Evolutionary conservation across 2,329 filamentous ascomycete species (phyloP), one percentile per base, ranked within the genome.

Genomic region (Graphium sp.): DNA sequence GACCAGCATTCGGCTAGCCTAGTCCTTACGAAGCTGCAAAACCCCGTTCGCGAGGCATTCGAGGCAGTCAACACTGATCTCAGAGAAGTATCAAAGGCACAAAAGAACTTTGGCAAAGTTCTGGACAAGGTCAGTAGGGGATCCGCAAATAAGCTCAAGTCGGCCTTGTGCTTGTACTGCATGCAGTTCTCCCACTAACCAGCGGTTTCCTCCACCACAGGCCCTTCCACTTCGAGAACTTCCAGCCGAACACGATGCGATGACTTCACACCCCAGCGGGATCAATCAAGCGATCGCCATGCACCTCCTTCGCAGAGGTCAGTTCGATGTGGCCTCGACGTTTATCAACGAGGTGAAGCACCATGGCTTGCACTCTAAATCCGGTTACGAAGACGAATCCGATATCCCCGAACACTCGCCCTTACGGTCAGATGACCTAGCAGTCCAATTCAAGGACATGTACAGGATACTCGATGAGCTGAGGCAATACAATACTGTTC

Each of bases 241-340:
- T n/a, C 31, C 34, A 7, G 16, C 15, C 18, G 22, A 83, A 92
- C 50, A 77, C 74, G 19, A 72, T 94, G 49, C n/a, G 74, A 71
- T 2, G 67, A 74, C 13, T 25, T 30, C 13, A 30, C 33, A 18
- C 22, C 35, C 17, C 74, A 91, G 38, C 66, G 78, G 4, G 60
- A 66, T 95, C 46, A 91, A 94, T 53, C 73, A 85, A 32, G 87
- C 89, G 6, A 91, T 98, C 41, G 81, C 81, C 7, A 94, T 95
- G 84, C 89, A 98, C 46, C 66, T 98, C 14, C 66, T 98, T 22
- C 80, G 89, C 22, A 87, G 95, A 54, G 89, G 89, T 27, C 80
- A 93, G 46, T 98, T 98, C 50, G 66, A 64, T 14, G 85, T 93
- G 3, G 87, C 87, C 9, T 73, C 75, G 11, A 83, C 75, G 2